phyloP scores from a whole-genome alignment of 164 flowering plant genomes.

The Santalum album region DNA sequence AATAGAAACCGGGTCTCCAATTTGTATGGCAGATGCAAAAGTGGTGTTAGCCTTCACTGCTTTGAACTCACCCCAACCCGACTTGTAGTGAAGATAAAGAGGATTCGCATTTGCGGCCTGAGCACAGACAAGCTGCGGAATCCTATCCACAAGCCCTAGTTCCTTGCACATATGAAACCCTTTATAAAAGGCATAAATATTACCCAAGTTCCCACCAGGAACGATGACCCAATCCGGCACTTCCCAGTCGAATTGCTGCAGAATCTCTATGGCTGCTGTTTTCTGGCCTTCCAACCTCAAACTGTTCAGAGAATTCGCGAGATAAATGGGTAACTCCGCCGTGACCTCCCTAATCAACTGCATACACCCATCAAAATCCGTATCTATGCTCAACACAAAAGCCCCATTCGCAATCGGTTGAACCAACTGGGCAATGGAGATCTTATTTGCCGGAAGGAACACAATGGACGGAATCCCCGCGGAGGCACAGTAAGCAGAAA shows the following conservation, averaged over 20 bases:
- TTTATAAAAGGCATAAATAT: constrained; percentile 85
- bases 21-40: constrained; percentile 89
- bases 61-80: constrained; percentile 58
- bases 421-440: constrained; percentile 71
- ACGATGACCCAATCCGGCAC: constrained; percentile 97
- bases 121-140: constrained; percentile 81
- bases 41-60: constrained; percentile 60
- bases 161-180: constrained; percentile 90
- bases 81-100: constrained; percentile 55
- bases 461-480: constrained; percentile 86
- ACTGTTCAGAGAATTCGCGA: constrained; percentile 84
- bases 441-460: constrained; percentile 33
- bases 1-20: constrained; percentile 88
- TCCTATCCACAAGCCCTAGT: constrained; percentile 62
- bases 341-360: constrained; percentile 76
- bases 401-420: constrained; percentile 89
- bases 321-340: constrained; percentile 70
- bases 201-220: constrained; percentile 87
- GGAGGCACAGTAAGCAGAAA: constrained; percentile 84
- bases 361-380: constrained; percentile 96
- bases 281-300: constrained; percentile 85
- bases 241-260: constrained; percentile 94
- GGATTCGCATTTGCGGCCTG: constrained; percentile 94
- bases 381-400: constrained; percentile 72
- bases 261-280: constrained; percentile 84